Conservation (phyloP, 306 rosid genomes). For the Crataegus laevigata region DNA sequence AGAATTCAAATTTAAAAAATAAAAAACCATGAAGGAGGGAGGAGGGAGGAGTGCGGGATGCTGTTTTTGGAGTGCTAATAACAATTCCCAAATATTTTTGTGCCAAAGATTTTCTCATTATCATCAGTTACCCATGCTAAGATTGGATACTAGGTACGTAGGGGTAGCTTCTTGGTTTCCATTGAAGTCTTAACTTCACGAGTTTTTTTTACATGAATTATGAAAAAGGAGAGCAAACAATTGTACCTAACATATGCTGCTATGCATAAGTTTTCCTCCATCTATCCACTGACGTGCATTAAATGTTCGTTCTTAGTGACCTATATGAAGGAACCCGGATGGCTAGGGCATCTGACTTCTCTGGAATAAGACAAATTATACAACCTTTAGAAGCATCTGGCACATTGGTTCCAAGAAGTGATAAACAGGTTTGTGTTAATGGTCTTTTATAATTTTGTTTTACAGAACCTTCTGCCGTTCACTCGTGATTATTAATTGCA, state of each 20-base stretch:
- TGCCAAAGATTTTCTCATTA: background rate
- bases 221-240: background rate
- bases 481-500: background rate
- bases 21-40: too few species aligned
- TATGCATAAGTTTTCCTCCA: background rate
- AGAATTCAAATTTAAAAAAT: too few species aligned
- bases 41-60: background rate
- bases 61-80: too few species aligned
- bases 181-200: background rate
- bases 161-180: background rate
- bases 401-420: constrained; percentile 68
- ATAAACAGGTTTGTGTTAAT: constrained; percentile 55
- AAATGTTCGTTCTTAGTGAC: constrained; percentile 45
- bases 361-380: constrained; percentile 64
- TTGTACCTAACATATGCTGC: background rate
- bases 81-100: background rate
- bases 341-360: constrained; percentile 61
- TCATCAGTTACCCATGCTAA: background rate
- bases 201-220: background rate
- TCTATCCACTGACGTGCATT: constrained; percentile 12
- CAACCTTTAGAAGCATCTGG: constrained; percentile 77
- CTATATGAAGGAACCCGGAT: constrained; percentile 93
- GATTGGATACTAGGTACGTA: background rate
- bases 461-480: background rate
- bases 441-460: background rate